Evolutionary conservation across 495 filamentous ascomycete genomes (phyloP).

Genomic region (Penicillium canescens): DNA sequence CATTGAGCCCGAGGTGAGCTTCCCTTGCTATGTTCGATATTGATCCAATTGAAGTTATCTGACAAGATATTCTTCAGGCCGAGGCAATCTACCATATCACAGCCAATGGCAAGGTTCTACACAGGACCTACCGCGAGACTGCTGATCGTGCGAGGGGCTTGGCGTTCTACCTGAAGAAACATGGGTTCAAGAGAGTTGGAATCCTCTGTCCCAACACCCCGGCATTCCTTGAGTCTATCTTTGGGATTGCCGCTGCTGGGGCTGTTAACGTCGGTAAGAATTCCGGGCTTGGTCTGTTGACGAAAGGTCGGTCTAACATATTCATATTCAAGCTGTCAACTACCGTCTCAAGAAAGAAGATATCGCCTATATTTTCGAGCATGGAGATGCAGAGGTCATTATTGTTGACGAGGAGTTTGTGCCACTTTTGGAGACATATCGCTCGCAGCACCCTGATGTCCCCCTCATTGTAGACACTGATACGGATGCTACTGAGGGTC

Average conservation of each 20-base stretch:
- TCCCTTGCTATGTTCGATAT: neutral
- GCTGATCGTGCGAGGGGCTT: slow-evolving; percentile 84
- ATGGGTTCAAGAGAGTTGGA: slow-evolving; percentile 68
- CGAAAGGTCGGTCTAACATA: neutral
- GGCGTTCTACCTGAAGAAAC: slow-evolving; percentile 79
- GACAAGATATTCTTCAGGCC: slow-evolving; percentile 44
- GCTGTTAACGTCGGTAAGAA: slow-evolving; percentile 67
- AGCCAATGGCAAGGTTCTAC: slow-evolving; percentile 69
- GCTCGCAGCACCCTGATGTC: slow-evolving; percentile 55
- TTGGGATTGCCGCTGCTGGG: slow-evolving; percentile 83
- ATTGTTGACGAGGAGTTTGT: slow-evolving; percentile 82
- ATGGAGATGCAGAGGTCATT: slow-evolving; percentile 83
- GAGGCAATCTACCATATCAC: slow-evolving; percentile 87
- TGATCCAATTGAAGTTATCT: slow-evolving; percentile 1
- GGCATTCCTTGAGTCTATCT: slow-evolving; percentile 87
- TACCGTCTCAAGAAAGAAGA: slow-evolving; percentile 87
- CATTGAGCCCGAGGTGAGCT: slow-evolving; percentile 80
- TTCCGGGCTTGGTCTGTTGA: neutral
- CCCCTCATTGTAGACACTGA: slow-evolving; percentile 82
- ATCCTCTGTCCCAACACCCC: slow-evolving; percentile 91
- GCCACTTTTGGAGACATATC: slow-evolving; percentile 65
- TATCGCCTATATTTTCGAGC: slow-evolving; percentile 85
- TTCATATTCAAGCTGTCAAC: slow-evolving; percentile 63
- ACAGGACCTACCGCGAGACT: slow-evolving; percentile 74
- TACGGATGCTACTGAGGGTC: slow-evolving; percentile 74